Evolutionary conservation across 2,329 filamentous ascomycete species (phyloP), one percentile per base, ranked within the genome.

Genomic region (Sclerotinia glacialis): DNA sequence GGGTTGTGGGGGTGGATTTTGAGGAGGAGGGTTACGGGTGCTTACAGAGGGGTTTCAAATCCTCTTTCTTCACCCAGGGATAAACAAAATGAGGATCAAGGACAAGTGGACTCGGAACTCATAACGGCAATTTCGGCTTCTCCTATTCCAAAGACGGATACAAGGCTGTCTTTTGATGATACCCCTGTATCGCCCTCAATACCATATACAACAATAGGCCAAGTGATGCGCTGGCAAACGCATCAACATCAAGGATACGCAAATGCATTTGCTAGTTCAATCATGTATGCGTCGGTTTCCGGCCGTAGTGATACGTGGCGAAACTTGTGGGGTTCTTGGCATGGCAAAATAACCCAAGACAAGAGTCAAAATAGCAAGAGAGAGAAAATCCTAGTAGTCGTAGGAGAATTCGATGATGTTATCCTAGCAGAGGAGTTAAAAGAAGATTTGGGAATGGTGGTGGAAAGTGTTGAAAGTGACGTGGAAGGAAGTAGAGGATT

Each of bases 251-350:
- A 75, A 9, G 86, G 86, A 14, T 88, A 88, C 74, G 80, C 88
- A 16, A 80, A 80, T 9, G 81, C 85, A 11, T 88, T 88, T 74
- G 83, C 86, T 79, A 84, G 82, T 59, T 84, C 83, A 56, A 79
- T 88, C 65, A 80, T 81, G 54, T 77, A 82, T 70, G 83, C 82
- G 14, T 85, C 85, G 12, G 78, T 88, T 65, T 80, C 81, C 63
- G 80, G 79, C 14, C 83, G 86, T 76, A 78, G 84, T 23, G 79
- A 79, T 26, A 79, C 78, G 42, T 88, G 84, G 83, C 73, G 73
- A 49, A 74, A 76, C 67, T 76, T 89, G 8, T 79, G 76, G 63
- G 60, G 42, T 1, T 1, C 40, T 8, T 2, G 55, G 5, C 1
- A 1, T 9, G 12, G 12, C 6, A 47, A 6, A 18, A 8, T 1